Percentiles rank a stretch among this genome's conserved stretches.
Evolutionary conservation across 2,329 filamentous ascomycete genomes (phyloP).

Genomic region (Didymosphaeria variabile): DNA sequence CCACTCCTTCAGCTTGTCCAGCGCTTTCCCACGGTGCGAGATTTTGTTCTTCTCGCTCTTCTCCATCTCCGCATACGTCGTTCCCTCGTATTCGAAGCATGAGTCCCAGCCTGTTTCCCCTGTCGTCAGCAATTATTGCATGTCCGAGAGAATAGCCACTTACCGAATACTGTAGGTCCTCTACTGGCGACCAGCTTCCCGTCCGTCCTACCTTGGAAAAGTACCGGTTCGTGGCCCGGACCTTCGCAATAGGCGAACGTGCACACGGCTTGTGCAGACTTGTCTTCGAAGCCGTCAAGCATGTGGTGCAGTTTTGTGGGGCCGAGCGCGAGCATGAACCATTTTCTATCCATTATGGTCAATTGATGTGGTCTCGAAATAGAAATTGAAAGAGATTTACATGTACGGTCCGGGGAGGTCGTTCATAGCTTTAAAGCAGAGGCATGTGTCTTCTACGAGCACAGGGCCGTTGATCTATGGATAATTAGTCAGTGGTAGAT

Average conservation of each 20-base stretch:
- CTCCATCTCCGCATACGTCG: slow-evolving; percentile 95
- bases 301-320: slow-evolving; percentile 89
- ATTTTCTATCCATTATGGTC: slow-evolving; percentile 71
- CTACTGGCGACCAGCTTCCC: slow-evolving; percentile 86
- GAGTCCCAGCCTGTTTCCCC: slow-evolving; percentile 83
- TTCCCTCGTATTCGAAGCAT: slow-evolving; percentile 89
- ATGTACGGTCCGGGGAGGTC: slow-evolving; percentile 97
- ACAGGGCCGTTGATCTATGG: slow-evolving; percentile 82
- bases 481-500: slow-evolving; percentile 14
- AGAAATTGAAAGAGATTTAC: slow-evolving; percentile 60
- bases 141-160: slow-evolving; percentile 41
- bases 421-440: slow-evolving; percentile 89
- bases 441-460: slow-evolving; percentile 92
- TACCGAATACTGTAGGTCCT: slow-evolving; percentile 84
- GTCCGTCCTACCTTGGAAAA: slow-evolving; percentile 91
- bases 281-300: slow-evolving; percentile 87
- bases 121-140: slow-evolving; percentile 15
- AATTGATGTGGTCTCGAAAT: slow-evolving; percentile 4
- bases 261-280: slow-evolving; percentile 90
- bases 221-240: slow-evolving; percentile 80
- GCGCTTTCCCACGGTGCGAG: slow-evolving; percentile 87
- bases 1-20: slow-evolving; percentile 87
- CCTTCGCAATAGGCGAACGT: slow-evolving; percentile 93
- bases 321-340: slow-evolving; percentile 86
- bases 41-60: slow-evolving; percentile 87